Evolutionary conservation across 1,284 basidiomycete species (phyloP).

Genomic region (Leccinum olivaceoglutinosum): DNA sequence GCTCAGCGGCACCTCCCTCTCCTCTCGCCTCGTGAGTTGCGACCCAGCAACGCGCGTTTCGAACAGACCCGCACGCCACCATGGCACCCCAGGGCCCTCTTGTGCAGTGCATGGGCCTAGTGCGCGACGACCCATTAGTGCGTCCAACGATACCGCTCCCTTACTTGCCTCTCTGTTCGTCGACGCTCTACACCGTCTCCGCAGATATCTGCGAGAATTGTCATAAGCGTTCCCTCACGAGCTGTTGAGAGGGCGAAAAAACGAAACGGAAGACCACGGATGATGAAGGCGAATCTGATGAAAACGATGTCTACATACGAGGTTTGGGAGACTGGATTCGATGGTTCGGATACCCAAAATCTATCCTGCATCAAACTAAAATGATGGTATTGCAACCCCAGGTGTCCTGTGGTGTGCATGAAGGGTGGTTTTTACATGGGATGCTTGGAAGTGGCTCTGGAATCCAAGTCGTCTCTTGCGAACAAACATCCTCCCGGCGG

Average conservation of each 20-base stretch:
- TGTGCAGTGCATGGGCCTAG: too few species aligned
- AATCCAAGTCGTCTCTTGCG: slow-evolving; percentile 34
- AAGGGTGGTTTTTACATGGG: slow-evolving; percentile 73
- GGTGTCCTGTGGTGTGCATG: slow-evolving; percentile 74
- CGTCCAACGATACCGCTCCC: too few species aligned
- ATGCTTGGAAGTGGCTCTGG: slow-evolving; percentile 56
- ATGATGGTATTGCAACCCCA: slow-evolving; percentile 43
- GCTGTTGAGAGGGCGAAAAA: slow-evolving; percentile 42
- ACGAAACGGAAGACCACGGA: slow-evolving; percentile 34
- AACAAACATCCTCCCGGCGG: slow-evolving; percentile 16
- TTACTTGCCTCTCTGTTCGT: too few species aligned
- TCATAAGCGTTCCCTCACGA: slow-evolving; percentile 53
- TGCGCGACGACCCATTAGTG: too few species aligned
- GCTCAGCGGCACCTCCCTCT: too few species aligned
- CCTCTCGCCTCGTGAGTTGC: too few species aligned
- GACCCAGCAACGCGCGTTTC: too few species aligned
- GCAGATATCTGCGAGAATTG: slow-evolving; percentile 64
- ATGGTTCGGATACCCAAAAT: slow-evolving; percentile 47
- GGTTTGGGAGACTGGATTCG: slow-evolving; percentile 78
- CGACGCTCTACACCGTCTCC: too few species aligned
- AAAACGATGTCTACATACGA: slow-evolving; percentile 53
- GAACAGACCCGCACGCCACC: too few species aligned
- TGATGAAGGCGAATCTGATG: slow-evolving; percentile 35
- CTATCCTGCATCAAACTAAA: slow-evolving; percentile 10
- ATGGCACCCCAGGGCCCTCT: too few species aligned